phyloP scores from a whole-genome alignment of 192 early-diverging fungal genomes.

The Pecoramyces ruminantium region DNA sequence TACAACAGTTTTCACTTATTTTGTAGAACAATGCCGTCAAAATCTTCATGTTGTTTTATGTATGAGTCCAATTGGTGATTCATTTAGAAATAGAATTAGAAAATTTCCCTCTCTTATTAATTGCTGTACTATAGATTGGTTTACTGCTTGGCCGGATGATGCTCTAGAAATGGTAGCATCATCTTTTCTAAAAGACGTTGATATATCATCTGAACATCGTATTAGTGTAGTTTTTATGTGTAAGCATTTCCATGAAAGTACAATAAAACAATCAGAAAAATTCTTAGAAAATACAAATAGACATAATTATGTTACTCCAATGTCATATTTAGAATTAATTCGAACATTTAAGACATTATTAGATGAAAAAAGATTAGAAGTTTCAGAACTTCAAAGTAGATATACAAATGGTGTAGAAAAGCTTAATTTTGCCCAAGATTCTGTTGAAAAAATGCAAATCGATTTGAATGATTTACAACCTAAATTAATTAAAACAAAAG shows the following conservation, averaged over 20 bases:
- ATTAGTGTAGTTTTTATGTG: constrained; percentile 20
- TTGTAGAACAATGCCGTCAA: constrained; percentile 28
- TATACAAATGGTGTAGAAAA: constrained; percentile 39
- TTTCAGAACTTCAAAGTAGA: constrained; percentile 19
- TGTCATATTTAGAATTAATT: constrained; percentile 34
- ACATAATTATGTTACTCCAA: constrained; percentile 45
- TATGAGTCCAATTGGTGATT: constrained; percentile 48
- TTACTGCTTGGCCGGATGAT: constrained; percentile 48
- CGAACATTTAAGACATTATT: constrained; percentile 29
- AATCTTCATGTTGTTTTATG: constrained; percentile 43
- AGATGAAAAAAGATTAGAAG: constrained; percentile 20
- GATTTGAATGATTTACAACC: constrained; percentile 35
- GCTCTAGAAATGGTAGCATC: constrained; percentile 37
- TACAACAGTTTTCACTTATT: constrained; percentile 37
- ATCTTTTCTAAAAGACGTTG: constrained; percentile 30
- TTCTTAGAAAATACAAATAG: constrained; percentile 22
- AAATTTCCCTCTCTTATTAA: constrained; percentile 42
- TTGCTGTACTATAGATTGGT: constrained; percentile 51
- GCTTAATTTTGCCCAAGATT: constrained; percentile 32
- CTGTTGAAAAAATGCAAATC: constrained; percentile 33
- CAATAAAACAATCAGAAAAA: constrained; percentile 23
- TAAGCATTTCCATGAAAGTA: constrained; percentile 31
- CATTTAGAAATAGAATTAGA: constrained; percentile 30
- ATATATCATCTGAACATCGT: constrained; percentile 11
- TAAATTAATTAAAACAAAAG: constrained; percentile 33